Conservation (phyloP, 2,329 filamentous ascomycete species). For the Sordariomycetes sp. region DNA sequence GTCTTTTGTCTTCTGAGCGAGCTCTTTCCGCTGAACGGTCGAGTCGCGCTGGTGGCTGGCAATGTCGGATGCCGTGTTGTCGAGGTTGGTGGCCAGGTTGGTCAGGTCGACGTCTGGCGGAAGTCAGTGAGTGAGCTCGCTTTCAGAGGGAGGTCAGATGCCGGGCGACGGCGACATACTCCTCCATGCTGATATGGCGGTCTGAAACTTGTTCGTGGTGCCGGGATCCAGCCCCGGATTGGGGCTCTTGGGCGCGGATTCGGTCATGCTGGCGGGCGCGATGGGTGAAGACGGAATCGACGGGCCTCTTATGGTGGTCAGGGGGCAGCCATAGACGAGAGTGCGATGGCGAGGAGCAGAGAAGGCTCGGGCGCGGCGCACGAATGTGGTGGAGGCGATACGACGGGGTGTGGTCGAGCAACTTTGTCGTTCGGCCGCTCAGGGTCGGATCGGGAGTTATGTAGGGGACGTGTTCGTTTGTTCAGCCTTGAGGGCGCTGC, state of each 20-base stretch:
- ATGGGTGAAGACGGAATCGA: neutral
- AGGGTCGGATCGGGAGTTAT: neutral
- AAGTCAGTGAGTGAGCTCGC: neutral
- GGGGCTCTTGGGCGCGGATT: neutral
- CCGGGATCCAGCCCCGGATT: neutral
- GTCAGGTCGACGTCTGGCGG: slow-evolving; percentile 71
- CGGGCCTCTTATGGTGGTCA: neutral
- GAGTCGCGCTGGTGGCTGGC: slow-evolving; percentile 87
- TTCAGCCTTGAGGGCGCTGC: neutral
- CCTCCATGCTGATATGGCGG: slow-evolving; percentile 90
- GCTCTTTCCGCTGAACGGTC: slow-evolving; percentile 89
- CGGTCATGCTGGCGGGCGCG: neutral
- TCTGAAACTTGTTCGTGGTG: slow-evolving; percentile 68
- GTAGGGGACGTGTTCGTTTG: neutral
- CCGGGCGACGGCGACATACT: slow-evolving; percentile 36
- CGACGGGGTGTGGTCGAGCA: neutral
- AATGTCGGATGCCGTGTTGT: slow-evolving; percentile 89
- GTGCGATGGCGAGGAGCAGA: neutral
- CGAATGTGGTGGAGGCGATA: neutral
- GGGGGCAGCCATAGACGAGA: neutral
- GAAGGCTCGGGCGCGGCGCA: neutral
- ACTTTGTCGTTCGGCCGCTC: neutral
- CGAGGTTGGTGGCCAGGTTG: slow-evolving; percentile 69
- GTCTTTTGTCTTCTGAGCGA: slow-evolving; percentile 98
- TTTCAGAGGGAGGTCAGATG: neutral